phyloP scores from a whole-genome alignment of 805 yeast species.

The Kodamaea laetipori region DNA sequence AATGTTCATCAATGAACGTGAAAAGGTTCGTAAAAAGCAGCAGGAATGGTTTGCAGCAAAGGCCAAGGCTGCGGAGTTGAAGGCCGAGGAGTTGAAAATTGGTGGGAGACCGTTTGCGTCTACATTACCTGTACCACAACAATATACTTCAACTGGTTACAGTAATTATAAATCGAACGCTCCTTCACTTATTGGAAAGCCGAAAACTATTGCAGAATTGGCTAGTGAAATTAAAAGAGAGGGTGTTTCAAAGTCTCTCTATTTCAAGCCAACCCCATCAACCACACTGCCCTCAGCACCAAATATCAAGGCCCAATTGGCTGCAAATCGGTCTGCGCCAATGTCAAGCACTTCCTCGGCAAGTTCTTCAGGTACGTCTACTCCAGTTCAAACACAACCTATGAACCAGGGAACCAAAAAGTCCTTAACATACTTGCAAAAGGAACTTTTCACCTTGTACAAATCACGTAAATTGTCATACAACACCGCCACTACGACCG shows the following conservation, averaged over 20 bases:
- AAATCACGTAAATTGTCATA: constrained; percentile 70
- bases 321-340: constrained; percentile 43
- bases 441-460: constrained; percentile 78
- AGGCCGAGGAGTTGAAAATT: constrained; percentile 54
- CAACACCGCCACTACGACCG: constrained; percentile 81
- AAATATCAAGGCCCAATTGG: constrained; percentile 48
- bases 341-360: constrained; percentile 19
- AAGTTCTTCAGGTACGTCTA: constrained; percentile 18
- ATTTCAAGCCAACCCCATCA: constrained; percentile 26
- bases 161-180: no score
- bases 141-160: no score
- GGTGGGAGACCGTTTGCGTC: neutral
- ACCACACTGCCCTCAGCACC: no score
- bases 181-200: constrained; percentile 14
- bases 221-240: constrained; percentile 45
- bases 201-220: constrained; percentile 44
- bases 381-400: constrained; percentile 19
- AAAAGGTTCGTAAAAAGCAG: constrained; percentile 59
- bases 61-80: constrained; percentile 56
- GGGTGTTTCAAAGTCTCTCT: constrained; percentile 34
- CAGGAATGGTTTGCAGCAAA: constrained; percentile 63
- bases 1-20: constrained; percentile 78
- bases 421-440: constrained; percentile 80
- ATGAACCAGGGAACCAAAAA: constrained; percentile 65
- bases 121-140: no score